Conservation (phyloP, 78 protist genomes). For the Blattamonas nauphoetae region DNA sequence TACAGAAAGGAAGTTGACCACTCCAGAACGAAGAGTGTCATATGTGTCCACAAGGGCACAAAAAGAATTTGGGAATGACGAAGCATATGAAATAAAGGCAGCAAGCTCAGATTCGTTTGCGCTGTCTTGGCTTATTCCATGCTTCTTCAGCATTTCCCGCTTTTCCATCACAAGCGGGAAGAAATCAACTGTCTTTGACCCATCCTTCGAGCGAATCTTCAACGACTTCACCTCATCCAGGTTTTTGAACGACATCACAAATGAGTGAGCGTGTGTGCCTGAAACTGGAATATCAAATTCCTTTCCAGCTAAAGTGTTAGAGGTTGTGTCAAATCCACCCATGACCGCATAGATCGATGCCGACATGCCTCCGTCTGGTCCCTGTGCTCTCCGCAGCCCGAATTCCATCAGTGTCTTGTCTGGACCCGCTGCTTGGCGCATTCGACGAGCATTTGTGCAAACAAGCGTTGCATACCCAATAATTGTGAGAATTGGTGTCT, state of each 20-base stretch:
- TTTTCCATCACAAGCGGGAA: neutral
- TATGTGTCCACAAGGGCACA: constrained; percentile 81
- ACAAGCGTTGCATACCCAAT: constrained; percentile 70
- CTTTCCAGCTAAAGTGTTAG: constrained; percentile 62
- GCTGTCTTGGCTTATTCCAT: too few relatives aligned
- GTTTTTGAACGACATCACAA: constrained; percentile 50
- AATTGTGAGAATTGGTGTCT: constrained; percentile 68
- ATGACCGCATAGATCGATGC: constrained; percentile 66
- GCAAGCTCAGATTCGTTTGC: constrained; percentile 68
- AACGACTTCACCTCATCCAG: constrained; percentile 23
- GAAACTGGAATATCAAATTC: constrained; percentile 39
- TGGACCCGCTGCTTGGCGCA: constrained; percentile 53
- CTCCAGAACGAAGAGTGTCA: constrained; percentile 68
- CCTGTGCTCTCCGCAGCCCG: constrained; percentile 82
- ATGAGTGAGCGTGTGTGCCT: constrained; percentile 84
- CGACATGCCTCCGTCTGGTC: constrained; percentile 45
- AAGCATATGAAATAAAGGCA: constrained; percentile 81
- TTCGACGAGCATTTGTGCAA: constrained; percentile 79
- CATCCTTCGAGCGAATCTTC: neutral
- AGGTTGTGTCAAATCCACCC: constrained; percentile 80
- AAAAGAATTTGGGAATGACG: constrained; percentile 69
- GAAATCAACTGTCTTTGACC: neutral
- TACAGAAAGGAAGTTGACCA: constrained; percentile 64
- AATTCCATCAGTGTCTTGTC: constrained; percentile 63
- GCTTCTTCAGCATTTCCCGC: neutral